Conservation (phyloP, 176 grass and related monocot species). For the Dactylis glomerata region DNA sequence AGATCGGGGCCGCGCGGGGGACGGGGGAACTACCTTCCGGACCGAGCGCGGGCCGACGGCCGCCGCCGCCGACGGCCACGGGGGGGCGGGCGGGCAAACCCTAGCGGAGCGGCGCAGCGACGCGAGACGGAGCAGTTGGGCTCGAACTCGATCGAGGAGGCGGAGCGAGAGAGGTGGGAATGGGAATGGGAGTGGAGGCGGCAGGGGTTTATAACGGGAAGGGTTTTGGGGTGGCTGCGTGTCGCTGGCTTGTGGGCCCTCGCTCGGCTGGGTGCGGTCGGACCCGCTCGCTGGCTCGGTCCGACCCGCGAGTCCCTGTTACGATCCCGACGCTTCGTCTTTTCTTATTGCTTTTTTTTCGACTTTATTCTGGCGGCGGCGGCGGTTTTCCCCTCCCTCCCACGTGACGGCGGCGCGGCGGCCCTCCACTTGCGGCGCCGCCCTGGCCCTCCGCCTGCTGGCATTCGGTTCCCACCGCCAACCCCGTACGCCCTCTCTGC, state of each 20-base stretch:
- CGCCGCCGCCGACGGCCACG: not conserved
- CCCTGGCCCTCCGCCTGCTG: not conserved
- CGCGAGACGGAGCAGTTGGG: not conserved
- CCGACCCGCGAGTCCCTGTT: not conserved
- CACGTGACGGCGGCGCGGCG: not conserved
- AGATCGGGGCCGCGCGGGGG: not conserved
- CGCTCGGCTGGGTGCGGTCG: not conserved
- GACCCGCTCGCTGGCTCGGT: not conserved
- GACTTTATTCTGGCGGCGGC: not conserved
- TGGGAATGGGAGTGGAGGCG: not conserved
- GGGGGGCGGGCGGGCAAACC: constrained; percentile 2
- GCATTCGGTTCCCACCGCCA: not conserved
- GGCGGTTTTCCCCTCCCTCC: not conserved
- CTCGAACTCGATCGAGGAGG: constrained; percentile 3
- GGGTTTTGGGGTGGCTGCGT: constrained; percentile 26
- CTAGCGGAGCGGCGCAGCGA: constrained; percentile 30
- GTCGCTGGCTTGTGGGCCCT: constrained; percentile 4
- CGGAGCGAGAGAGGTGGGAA: not conserved
- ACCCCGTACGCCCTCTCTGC: not conserved
- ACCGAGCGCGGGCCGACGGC: not conserved
- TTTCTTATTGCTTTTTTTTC: not conserved
- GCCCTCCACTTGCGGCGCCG: not conserved
- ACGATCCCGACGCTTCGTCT: not conserved
- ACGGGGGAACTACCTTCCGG: not conserved
- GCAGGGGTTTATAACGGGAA: constrained; percentile 38